Evolutionary conservation across 495 filamentous ascomycete genomes (phyloP), one percentile per base, ranked within the genome.

Genomic region (Friedmanniomyces endolithicus): DNA sequence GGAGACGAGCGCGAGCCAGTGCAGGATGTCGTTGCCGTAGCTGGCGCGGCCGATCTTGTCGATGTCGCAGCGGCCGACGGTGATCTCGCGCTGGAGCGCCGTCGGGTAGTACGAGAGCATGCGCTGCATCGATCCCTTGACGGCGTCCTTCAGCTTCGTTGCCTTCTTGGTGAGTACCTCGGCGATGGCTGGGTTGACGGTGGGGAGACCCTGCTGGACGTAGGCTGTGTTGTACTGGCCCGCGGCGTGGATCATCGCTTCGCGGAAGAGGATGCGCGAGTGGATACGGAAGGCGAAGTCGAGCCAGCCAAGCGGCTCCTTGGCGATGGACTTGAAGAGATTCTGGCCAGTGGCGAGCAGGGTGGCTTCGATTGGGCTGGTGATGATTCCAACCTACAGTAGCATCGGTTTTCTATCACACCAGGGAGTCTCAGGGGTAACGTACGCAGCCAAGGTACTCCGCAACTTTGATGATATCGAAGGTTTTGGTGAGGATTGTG

Each of bases 121-220:
- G 1, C 45, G 40, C 22, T 40, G 34, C 16, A 53, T 58, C 0
- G 66, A 64, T 52, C 71, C 68, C 39, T 73, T 65, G 45, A 74
- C 61, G 19, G 81, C 65, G 39, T 77, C 73, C 27, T 81, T 69
- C 23, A 77, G 65, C 1, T 73, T 54, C 0, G 60, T 63, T 20
- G 78, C 63, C 64, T 84, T 84, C 22, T 67, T 67, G 1, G 51
- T 65, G 39, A 78, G 69, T 41, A 79, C 59, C 3, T 74, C 71
- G 0, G 77, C 62, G 8, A 62, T 48, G 2, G 58, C 35, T 2
- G 58, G 19, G 23, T 22, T 11, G 20, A 62, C 46, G 35, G 11
- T 37, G 60, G 62, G 11, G 50, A 58, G 17, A 11, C 17, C 19
- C n/a, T 57, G 31, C 47, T 57, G 43, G 29, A 48, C 37, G 55